phyloP scores from a whole-genome alignment of 1,284 basidiomycete species.

The Fomitiporia mediterranea region DNA sequence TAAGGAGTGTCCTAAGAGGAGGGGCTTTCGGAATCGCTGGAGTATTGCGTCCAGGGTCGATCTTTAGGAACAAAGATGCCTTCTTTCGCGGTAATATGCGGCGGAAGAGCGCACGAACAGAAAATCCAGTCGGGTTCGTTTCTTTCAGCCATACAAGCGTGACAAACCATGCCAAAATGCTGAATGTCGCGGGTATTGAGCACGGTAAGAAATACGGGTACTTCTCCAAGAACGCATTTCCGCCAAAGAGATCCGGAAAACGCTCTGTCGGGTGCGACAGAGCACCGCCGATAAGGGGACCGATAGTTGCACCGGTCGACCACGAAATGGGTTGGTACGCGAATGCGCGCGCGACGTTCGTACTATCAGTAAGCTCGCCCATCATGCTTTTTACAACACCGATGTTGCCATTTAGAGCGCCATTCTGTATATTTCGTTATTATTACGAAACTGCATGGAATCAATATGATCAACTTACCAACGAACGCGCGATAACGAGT shows the following conservation, averaged over 20 bases:
- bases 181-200: slow-evolving; percentile 22
- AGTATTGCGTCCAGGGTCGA: background rate
- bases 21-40: slow-evolving; percentile 11
- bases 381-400: slow-evolving; percentile 28
- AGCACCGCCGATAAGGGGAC: slow-evolving; percentile 26
- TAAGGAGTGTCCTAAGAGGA: slow-evolving; percentile 33
- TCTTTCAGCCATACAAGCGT: slow-evolving; percentile 26
- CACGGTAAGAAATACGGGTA: slow-evolving; percentile 29
- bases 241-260: slow-evolving; percentile 24
- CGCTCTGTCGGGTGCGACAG: slow-evolving; percentile 25
- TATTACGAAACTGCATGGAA: background rate
- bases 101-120: background rate
- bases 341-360: slow-evolving; percentile 30
- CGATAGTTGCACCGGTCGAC: slow-evolving; percentile 23
- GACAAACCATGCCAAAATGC: slow-evolving; percentile 20
- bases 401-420: slow-evolving; percentile 33
- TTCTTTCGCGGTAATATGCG: background rate
- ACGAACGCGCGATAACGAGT: slow-evolving; percentile 30
- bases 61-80: slow-evolving; percentile 7
- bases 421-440: slow-evolving; percentile 17
- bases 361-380: slow-evolving; percentile 34
- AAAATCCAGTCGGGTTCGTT: slow-evolving; percentile 17
- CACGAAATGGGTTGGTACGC: slow-evolving; percentile 25
- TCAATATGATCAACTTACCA: slow-evolving; percentile 19
- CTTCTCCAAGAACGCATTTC: slow-evolving; percentile 23